Evolutionary conservation across 192 early-diverging fungal genomes (phyloP).

Genomic region (Entomortierella parvispora): DNA sequence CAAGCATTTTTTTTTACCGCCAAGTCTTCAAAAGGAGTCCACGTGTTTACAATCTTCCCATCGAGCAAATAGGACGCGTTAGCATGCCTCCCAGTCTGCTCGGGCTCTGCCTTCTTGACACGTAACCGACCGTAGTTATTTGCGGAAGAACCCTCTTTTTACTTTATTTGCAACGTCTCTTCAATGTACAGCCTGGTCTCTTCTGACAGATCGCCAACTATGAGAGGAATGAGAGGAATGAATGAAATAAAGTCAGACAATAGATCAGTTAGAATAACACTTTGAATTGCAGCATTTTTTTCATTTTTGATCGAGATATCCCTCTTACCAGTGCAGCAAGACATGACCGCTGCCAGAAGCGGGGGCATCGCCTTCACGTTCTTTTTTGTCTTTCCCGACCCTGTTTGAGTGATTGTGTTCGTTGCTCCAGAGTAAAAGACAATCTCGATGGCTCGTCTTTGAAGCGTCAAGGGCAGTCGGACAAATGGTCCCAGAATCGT

Average conservation of each 20-base stretch:
- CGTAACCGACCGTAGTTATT: too few species aligned
- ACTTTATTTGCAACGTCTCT: slow-evolving; percentile 32
- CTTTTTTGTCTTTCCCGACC: background rate
- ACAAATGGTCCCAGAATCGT: slow-evolving; percentile 59
- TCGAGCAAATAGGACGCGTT: too few species aligned
- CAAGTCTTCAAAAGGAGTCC: too few species aligned
- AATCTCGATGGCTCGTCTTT: slow-evolving; percentile 59
- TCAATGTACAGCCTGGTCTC: slow-evolving; percentile 39
- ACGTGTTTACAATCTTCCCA: too few species aligned
- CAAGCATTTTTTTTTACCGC: too few species aligned
- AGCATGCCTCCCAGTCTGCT: too few species aligned
- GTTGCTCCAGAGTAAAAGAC: slow-evolving; percentile 46
- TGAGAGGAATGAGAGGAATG: too few species aligned
- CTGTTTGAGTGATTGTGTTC: background rate
- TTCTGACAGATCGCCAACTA: slow-evolving; percentile 36
- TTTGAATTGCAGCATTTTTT: too few species aligned
- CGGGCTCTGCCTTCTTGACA: too few species aligned
- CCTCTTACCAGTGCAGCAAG: slow-evolving; percentile 39
- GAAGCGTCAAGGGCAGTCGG: slow-evolving; percentile 47
- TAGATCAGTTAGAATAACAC: background rate
- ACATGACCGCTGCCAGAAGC: slow-evolving; percentile 35
- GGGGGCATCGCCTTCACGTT: slow-evolving; percentile 15
- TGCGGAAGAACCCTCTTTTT: too few species aligned
- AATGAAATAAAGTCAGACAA: background rate
- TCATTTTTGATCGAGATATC: background rate